Conservation (phyloP, 345 rosid genomes). For the Populus nigra region DNA sequence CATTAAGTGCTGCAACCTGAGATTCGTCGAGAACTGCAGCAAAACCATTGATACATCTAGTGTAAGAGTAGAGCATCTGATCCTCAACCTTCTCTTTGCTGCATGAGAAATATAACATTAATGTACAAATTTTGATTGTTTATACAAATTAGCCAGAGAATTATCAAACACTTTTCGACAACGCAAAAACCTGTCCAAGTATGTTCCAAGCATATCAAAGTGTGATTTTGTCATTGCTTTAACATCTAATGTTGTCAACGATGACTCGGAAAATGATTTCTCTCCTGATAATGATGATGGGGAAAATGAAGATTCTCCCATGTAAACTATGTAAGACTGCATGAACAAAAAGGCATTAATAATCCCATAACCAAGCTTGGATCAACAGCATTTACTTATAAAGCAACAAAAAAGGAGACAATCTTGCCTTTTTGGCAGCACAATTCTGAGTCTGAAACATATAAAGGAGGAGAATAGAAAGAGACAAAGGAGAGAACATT, state of each 20-base stretch:
- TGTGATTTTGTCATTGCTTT: slow-evolving; percentile 1
- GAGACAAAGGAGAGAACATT: neutral
- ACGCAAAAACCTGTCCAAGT: neutral
- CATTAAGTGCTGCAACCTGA: slow-evolving; percentile 5
- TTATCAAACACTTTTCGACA: neutral
- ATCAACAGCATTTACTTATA: no score
- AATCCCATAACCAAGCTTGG: neutral
- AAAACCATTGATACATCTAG: slow-evolving; percentile 16
- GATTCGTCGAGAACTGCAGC: slow-evolving; percentile 12
- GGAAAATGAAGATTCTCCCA: slow-evolving; percentile 7
- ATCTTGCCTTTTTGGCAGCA: neutral
- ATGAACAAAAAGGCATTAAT: neutral
- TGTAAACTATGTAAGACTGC: slow-evolving; percentile 18
- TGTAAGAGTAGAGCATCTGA: slow-evolving; percentile 8
- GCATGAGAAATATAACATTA: neutral
- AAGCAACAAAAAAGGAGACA: no score
- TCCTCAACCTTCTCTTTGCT: neutral
- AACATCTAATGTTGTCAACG: neutral
- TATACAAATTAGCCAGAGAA: neutral
- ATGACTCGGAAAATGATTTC: no score
- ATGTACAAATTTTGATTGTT: no score
- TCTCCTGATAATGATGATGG: neutral
- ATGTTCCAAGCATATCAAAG: slow-evolving; percentile 12
- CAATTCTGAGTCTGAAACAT: neutral
- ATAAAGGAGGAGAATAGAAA: neutral